phyloP scores from a whole-genome alignment of 805 yeast species.

The Barnettozyma pratensis region DNA sequence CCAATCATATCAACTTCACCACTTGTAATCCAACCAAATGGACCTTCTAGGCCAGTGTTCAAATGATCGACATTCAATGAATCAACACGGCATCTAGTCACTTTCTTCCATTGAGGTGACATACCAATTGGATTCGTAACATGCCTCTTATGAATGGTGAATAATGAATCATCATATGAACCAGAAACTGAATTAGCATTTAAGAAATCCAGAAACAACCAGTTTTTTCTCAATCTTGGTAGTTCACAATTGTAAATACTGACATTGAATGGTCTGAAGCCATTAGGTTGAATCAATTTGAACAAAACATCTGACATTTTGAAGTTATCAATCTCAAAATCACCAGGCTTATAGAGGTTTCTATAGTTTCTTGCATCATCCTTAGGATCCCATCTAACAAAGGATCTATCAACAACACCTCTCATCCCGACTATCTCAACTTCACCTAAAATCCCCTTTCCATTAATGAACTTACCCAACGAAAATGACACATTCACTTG shows the following conservation, averaged over 20 bases:
- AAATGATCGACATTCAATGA: constrained; percentile 82
- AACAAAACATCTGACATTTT: constrained; percentile 81
- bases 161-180: constrained; percentile 85
- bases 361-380: constrained; percentile 81
- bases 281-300: constrained; percentile 74
- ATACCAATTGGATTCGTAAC: constrained; percentile 7
- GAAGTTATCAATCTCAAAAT: constrained; percentile 84
- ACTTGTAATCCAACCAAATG: constrained; percentile 93
- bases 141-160: constrained; percentile 83
- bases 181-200: constrained; percentile 86
- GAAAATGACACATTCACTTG: constrained; percentile 77
- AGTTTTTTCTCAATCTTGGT: constrained; percentile 78
- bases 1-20: constrained; percentile 94
- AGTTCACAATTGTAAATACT: constrained; percentile 85
- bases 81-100: constrained; percentile 80
- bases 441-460: constrained; percentile 79
- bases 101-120: constrained; percentile 45
- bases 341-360: constrained; percentile 75
- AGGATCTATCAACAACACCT: constrained; percentile 90
- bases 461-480: constrained; percentile 82
- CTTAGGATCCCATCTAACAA: constrained; percentile 74
- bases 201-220: constrained; percentile 85
- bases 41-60: constrained; percentile 87
- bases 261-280: constrained; percentile 78
- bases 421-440: constrained; percentile 79